Conservation (phyloP, 2,329 filamentous ascomycete genomes). For the Xylaria sp. region DNA sequence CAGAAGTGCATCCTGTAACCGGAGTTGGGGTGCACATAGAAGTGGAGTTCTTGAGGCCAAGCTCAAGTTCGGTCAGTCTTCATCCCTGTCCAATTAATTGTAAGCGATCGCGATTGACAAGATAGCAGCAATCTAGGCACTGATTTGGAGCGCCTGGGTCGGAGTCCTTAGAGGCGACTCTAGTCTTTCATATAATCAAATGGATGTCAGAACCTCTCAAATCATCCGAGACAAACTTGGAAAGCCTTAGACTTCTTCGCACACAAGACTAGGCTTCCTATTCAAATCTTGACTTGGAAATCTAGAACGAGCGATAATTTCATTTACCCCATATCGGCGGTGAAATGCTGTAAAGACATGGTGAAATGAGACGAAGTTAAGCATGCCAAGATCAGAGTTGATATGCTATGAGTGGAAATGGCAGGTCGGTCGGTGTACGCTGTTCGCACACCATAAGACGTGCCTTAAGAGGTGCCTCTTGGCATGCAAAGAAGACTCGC, state of each 20-base stretch:
- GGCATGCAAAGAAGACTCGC: not conserved
- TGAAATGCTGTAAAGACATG: not conserved
- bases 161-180: not conserved
- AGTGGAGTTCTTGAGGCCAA: not conserved
- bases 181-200: not conserved
- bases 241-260: not conserved
- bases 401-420: slow-evolving; percentile 33
- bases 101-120: not conserved
- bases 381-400: slow-evolving; percentile 29
- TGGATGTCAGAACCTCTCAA: too few relatives aligned
- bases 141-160: not conserved
- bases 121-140: not conserved
- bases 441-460: slow-evolving; percentile 25
- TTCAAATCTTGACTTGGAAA: not conserved
- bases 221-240: not conserved
- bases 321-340: slow-evolving; percentile 3
- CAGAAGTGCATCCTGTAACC: not conserved
- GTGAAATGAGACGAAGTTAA: slow-evolving; percentile 26
- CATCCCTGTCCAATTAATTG: not conserved
- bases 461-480: slow-evolving; percentile 26
- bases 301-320: not conserved
- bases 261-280: not conserved
- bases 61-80: not conserved
- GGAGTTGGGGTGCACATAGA: not conserved
- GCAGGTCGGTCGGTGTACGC: slow-evolving; percentile 22